phyloP scores from a whole-genome alignment of 148 eudicot species.

The Diospyros kaki region DNA sequence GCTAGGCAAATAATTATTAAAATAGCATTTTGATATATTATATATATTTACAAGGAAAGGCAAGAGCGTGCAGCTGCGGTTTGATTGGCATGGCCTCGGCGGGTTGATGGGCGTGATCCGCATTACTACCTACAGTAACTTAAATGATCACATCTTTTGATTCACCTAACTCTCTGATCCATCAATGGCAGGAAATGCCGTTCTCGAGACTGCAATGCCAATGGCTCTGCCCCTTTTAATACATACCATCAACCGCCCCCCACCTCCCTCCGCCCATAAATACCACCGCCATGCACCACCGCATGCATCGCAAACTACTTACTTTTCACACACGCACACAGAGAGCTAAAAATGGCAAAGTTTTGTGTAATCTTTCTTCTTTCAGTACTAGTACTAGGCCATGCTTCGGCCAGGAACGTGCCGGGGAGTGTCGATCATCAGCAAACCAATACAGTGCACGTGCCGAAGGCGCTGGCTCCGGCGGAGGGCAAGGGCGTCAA shows the following conservation, averaged over 20 bases:
- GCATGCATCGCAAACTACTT: not conserved
- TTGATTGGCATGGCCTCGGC: no score
- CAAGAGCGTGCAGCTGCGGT: no score
- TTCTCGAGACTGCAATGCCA: not conserved
- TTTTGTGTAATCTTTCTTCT: not conserved
- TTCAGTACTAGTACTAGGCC: not conserved
- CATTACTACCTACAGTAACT: no score
- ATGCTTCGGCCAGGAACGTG: constrained; percentile 2
- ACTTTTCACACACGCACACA: not conserved
- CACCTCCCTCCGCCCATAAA: not conserved
- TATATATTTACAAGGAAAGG: no score
- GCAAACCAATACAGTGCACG: not conserved
- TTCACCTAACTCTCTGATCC: constrained; percentile 3
- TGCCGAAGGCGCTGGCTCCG: not conserved
- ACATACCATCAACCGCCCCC: not conserved
- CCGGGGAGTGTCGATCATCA: not conserved
- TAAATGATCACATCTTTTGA: not conserved
- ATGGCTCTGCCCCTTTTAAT: not conserved
- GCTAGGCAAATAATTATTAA: no score
- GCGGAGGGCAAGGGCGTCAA: not conserved
- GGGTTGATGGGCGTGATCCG: no score
- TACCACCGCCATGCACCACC: not conserved
- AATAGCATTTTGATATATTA: no score
- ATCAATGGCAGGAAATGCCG: not conserved
- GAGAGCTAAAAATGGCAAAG: constrained; percentile 6